Evolutionary conservation across 148 eudicot genomes (phyloP).

Genomic region (Pouteria glomerata): DNA sequence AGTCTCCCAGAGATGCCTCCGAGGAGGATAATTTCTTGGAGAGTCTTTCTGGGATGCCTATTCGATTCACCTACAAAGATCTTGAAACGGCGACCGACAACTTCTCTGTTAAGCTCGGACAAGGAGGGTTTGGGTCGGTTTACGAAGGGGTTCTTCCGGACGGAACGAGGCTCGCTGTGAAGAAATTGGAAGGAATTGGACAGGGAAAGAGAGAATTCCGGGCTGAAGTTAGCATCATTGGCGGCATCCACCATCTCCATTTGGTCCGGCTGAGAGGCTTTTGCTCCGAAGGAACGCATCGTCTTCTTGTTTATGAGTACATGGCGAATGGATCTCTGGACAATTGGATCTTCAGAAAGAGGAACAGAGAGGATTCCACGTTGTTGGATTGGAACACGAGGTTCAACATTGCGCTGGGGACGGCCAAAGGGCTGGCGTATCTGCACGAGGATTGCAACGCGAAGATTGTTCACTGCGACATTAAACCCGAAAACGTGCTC

Average conservation of each 20-base stretch:
- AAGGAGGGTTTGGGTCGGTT: conserved; percentile 96
- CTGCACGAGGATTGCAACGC: conserved; percentile 93
- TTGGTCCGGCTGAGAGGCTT: conserved; percentile 80
- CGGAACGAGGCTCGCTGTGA: conserved; percentile 75
- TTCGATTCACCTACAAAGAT: conserved; percentile 65
- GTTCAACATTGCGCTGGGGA: conserved; percentile 75
- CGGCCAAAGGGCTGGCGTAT: conserved; percentile 91
- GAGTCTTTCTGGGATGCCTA: conserved; percentile 80
- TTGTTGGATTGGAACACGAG: conserved; percentile 85
- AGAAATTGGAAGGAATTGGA: conserved; percentile 82
- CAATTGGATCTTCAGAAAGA: conserved; percentile 79
- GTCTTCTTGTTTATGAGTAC: conserved; percentile 89
- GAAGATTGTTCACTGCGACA: conserved; percentile 91
- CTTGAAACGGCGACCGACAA: conserved; percentile 70
- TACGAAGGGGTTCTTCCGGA: conserved; percentile 65
- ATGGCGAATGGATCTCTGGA: conserved; percentile 86
- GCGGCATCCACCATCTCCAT: conserved; percentile 89
- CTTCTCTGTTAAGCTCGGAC: conserved; percentile 74
- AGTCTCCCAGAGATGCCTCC: conserved; percentile 42
- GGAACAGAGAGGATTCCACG: conserved; percentile 22
- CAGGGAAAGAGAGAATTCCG: conserved; percentile 96
- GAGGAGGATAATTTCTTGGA: conserved; percentile 86
- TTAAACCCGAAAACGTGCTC: conserved; percentile 93
- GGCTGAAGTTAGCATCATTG: conserved; percentile 95
- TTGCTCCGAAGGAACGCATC: conserved; percentile 80